phyloP scores from a whole-genome alignment of 495 filamentous ascomycete species.

The Parachaetomium inaequale region DNA sequence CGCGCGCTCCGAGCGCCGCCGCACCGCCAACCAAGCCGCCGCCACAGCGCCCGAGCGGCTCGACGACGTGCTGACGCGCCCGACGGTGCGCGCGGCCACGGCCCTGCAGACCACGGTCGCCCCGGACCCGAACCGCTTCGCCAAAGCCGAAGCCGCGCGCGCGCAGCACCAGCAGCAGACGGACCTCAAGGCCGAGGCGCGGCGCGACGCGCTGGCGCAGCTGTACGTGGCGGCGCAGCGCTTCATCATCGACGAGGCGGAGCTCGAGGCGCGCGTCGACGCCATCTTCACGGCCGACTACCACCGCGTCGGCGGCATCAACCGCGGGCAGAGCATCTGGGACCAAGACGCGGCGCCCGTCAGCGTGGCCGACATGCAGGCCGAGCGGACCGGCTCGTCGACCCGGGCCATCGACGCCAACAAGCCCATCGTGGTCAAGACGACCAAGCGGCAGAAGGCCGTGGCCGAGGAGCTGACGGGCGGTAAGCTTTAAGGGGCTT shows the following conservation, averaged over 20 bases:
- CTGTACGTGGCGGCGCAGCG: constrained; percentile 45
- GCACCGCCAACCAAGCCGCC: constrained; percentile 27
- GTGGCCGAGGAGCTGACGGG: constrained; percentile 51
- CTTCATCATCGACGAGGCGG: constrained; percentile 47
- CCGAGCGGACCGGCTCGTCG: constrained; percentile 23
- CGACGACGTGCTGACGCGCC: constrained; percentile 45
- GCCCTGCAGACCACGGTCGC: constrained; percentile 27
- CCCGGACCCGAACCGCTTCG: constrained; percentile 37
- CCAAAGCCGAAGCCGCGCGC: constrained; percentile 26
- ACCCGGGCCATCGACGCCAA: constrained; percentile 18
- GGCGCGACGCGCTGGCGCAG: constrained; percentile 44
- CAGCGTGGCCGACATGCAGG: constrained; percentile 32
- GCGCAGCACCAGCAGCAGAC: constrained; percentile 21
- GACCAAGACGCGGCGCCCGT: constrained; percentile 30
- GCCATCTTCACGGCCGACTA: constrained; percentile 34
- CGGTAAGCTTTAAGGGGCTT: constrained; percentile 43
- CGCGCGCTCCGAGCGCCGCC: constrained; percentile 15
- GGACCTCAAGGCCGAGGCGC: constrained; percentile 34
- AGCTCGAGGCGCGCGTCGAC: constrained; percentile 38
- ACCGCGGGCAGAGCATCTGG: constrained; percentile 42
- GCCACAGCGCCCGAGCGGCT: constrained; percentile 38
- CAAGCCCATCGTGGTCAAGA: constrained; percentile 24
- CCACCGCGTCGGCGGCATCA: constrained; percentile 14
- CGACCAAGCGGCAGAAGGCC: constrained; percentile 38
- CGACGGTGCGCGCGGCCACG: constrained; percentile 34